Base-by-base conservation (phyloP, 495 filamentous ascomycete species). In the Cenococcum geophilum region DNA sequence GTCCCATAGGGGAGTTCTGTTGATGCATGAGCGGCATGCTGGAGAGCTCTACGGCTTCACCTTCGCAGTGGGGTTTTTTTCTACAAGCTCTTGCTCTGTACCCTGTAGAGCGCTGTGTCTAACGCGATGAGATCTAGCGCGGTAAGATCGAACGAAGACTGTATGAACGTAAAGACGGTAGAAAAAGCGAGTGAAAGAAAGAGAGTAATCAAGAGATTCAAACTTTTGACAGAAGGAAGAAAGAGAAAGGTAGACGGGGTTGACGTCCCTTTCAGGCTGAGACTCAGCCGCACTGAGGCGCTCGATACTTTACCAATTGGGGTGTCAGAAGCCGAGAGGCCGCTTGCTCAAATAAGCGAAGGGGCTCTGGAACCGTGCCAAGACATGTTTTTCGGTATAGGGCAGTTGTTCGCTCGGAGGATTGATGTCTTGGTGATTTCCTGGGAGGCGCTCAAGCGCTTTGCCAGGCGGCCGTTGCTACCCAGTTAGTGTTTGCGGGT, bases 221-320 rank as follows among this genome's bases (percentile, higher is more conserved):
- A 45, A 14, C 14, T 45, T 18, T 45, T 10, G 40, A 32, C 27
- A 32, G 6, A 6, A 32, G 27, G 27, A 21, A 49, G 48, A 55
- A 40, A 9, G 57, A 1, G 18, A 20, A 37, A 57, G 55, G 25
- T 40, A 56, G 22, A 55, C 50, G 40, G 40, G 51, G 35, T 45
- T 25, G n/a, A 35, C 5, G 35, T 51, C 37, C 43, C 21, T 34
- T 40, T 54, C 54, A 53, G 48, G 55, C 64, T 51, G 55, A 22
- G n/a, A 12, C 58, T 67, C 60, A 67, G 64, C 60, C 60, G 64
- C 57, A 63, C 51, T 34, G 6, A 25, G 60, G 53, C 54, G 59
- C 55, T 62, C 62, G 22, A 47, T 66, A 4, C 58, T 43, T 60
- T 56, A 21, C 62, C 57, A 18, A 12, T 25, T 60, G 32, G 32